Conservation (phyloP, 192 early-diverging fungal species). For the Coemansia sp. region DNA sequence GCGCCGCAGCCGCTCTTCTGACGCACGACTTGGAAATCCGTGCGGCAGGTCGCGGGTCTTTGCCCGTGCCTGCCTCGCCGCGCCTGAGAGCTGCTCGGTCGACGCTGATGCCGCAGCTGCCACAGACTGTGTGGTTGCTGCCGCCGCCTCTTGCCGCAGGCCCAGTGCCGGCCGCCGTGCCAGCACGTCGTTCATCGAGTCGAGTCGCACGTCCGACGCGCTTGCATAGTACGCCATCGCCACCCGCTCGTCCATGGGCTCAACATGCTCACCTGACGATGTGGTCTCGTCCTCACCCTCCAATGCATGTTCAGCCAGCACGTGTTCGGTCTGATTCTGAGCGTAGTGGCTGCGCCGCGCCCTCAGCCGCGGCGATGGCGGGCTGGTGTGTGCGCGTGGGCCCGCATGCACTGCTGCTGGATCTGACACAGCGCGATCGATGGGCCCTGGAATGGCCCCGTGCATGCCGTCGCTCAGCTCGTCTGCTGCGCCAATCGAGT, state of each 20-base stretch:
- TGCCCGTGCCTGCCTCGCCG: constrained; percentile 9
- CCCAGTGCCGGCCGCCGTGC: constrained; percentile 42
- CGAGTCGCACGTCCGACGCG: constrained; percentile 31
- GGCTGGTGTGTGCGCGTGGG: constrained; percentile 37
- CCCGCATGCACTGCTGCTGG: constrained; percentile 26
- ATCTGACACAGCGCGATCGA: constrained; percentile 40
- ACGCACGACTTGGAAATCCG: constrained; percentile 39
- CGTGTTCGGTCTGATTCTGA: constrained; percentile 7
- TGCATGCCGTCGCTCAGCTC: constrained; percentile 6
- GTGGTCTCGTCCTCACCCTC: constrained; percentile 31
- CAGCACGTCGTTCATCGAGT: constrained; percentile 21
- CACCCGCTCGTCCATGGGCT: constrained; percentile 12
- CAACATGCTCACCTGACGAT: constrained; percentile 23
- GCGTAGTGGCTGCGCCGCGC: constrained; percentile 12
- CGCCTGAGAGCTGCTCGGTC: constrained; percentile 19
- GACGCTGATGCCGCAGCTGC: constrained; percentile 21
- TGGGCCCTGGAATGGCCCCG: constrained; percentile 11
- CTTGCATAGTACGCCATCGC: constrained; percentile 30
- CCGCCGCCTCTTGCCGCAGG: constrained; percentile 25
- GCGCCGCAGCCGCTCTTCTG: constrained; percentile 48
- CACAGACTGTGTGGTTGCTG: constrained; percentile 11
- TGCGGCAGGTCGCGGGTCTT: constrained; percentile 26
- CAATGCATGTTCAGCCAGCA: neutral
- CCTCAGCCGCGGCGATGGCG: constrained; percentile 38
- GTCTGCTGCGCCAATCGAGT: constrained; percentile 35